A percentile compares a stretch with the other conserved stretches of the same genome.
These are phyloP conservation scores for Diddensiella transvaalensis DNA, from an alignment of 805 yeast genomes.

Conservation along the genomic window DNA sequence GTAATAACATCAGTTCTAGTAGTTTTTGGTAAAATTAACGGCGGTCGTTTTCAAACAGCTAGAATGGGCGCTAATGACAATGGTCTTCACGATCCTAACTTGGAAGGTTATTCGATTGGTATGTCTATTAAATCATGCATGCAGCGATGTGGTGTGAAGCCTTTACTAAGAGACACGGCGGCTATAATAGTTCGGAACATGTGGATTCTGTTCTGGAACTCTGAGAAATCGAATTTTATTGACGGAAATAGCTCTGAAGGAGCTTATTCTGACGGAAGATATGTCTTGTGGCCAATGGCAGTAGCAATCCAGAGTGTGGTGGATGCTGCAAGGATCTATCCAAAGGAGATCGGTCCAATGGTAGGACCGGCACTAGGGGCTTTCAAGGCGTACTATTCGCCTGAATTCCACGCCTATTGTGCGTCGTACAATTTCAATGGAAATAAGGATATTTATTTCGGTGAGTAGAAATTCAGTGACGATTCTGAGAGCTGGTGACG, in stretches of 20 bases:
- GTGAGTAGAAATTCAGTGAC: neutral
- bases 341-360: conserved; percentile 50
- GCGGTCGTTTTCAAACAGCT: neutral
- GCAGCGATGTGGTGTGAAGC: too few species aligned
- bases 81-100: conserved; percentile 15
- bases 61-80: conserved; percentile 6
- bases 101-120: conserved; percentile 29
- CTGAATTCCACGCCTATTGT: conserved; percentile 52
- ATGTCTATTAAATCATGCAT: conserved; percentile 3
- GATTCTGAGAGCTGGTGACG: neutral
- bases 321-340: conserved; percentile 55
- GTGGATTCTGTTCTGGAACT: conserved; percentile 30
- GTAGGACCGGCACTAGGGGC: conserved; percentile 50
- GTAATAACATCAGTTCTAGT: too few species aligned
- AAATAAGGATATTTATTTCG: conserved; percentile 57
- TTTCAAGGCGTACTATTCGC: conserved; percentile 50
- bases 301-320: conserved; percentile 64
- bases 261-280: conserved; percentile 49
- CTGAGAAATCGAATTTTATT: conserved; percentile 21
- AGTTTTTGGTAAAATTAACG: neutral
- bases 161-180: neutral
- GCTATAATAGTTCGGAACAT: conserved; percentile 9
- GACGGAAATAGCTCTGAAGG: conserved; percentile 38
- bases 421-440: conserved; percentile 60
- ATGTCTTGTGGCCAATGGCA: conserved; percentile 66